Base-by-base conservation (phyloP, 495 filamentous ascomycete species). In the Neurospora sp. region DNA sequence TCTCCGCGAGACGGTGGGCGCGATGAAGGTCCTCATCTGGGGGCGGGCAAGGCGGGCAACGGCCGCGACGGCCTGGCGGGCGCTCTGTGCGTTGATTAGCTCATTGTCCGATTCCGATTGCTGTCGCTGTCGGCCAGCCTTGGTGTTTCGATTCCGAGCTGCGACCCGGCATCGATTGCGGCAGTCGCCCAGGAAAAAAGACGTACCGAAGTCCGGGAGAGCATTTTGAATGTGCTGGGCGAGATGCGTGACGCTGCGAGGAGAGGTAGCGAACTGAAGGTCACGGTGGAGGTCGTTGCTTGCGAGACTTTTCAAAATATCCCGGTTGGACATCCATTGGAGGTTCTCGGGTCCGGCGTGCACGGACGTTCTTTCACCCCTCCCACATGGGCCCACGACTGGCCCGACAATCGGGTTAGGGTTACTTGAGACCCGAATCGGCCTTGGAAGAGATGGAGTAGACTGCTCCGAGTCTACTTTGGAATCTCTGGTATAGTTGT, bases 21-120 rank as follows among this genome's bases (percentile, higher is more conserved):
- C 86, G 79, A 97, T 91, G 86, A 98, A 94, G 81, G 90, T 92
- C 79, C 96, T 92, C 82, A 88, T 89, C 80, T 91, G 85, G 78
- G 90, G 91, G 83, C 91, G 89, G 84, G 89, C 89, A 80, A 91
- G 86, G 82, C 93, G 91, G 86, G 90, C 79, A 77, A 82, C 81
- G 76, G 84, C 83, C 76, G 81, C 86, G 82, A 94, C 83, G 84
- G 92, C 85, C 83, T 92, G 91, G 89, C 94, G 93, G 79, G 82
- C 93, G 94, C 86, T 77, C 81, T 85, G 77, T 72, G 66, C 39
- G 35, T 37, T 40, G 62, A 70, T 42, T 39, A 73, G 39, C 27
- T 37, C 27, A 46, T 69, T 23, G 27, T 69, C 37, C 54, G 54
- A 66, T 66, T 66, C 54, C 27, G 27, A 66, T 9, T 66, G 12